Conservation (phyloP, 2,329 filamentous ascomycete genomes). For the Didymella keratinophila region DNA sequence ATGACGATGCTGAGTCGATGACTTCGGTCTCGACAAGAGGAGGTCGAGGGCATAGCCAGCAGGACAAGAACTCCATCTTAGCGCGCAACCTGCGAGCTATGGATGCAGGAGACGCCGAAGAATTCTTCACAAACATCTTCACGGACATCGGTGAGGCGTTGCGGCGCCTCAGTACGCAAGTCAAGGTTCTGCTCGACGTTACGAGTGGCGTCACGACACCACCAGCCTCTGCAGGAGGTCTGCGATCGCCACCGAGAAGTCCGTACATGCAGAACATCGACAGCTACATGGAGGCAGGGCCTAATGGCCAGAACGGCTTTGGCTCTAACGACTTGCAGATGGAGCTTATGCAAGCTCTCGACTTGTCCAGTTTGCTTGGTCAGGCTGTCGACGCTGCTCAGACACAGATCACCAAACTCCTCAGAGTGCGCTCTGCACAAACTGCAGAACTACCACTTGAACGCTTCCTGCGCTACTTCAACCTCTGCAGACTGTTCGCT, state of each 20-base stretch:
- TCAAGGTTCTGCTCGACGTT: conserved; percentile 93
- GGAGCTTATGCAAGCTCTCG: conserved; percentile 77
- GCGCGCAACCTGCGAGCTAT: conserved; percentile 87
- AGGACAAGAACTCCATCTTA: conserved; percentile 88
- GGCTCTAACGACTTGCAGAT: conserved; percentile 62
- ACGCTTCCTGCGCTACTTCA: conserved; percentile 82
- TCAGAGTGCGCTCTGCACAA: conserved; percentile 79
- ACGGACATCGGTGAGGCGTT: conserved; percentile 87
- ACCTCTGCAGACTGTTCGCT: conserved; percentile 80
- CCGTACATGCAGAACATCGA: conserved; percentile 55
- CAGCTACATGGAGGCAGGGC: conserved; percentile 41
- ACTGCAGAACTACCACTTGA: conserved; percentile 71
- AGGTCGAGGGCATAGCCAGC: conserved; percentile 70
- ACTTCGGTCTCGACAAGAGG: conserved; percentile 83
- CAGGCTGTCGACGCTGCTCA: conserved; percentile 84
- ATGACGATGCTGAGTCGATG: conserved; percentile 92
- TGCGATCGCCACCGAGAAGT: conserved; percentile 59
- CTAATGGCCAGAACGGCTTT: conserved; percentile 23
- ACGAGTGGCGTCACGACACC: conserved; percentile 73
- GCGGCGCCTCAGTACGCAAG: conserved; percentile 83
- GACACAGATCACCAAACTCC: conserved; percentile 73
- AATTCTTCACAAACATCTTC: conserved; percentile 82
- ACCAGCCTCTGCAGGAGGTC: conserved; percentile 48
- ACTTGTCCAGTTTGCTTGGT: conserved; percentile 78
- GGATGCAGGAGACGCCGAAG: conserved; percentile 84